These are phyloP conservation scores for Coemansia brasiliensis DNA, from an alignment of 192 early-diverging fungal genomes.

Conservation along the genomic window DNA sequence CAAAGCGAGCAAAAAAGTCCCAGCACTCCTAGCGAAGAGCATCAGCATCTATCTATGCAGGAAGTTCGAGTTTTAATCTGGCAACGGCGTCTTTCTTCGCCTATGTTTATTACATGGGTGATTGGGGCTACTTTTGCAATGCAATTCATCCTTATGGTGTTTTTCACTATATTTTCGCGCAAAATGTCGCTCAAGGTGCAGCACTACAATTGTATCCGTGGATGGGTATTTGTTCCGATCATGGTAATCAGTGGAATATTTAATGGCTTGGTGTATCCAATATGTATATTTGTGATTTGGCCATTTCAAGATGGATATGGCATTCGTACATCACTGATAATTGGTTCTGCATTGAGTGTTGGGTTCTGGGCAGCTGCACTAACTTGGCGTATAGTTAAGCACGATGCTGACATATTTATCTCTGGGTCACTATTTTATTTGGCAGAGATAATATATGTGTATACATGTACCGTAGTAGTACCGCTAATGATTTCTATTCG, in stretches of 20 bases:
- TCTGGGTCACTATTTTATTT: slow-evolving; percentile 17
- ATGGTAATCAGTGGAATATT: background rate
- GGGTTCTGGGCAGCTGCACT: slow-evolving; percentile 13
- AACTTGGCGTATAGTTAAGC: slow-evolving; percentile 8
- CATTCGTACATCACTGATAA: slow-evolving; percentile 19
- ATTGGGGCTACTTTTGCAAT: background rate
- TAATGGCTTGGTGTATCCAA: background rate
- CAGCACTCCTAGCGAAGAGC: background rate
- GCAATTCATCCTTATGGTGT: background rate
- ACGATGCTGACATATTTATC: background rate
- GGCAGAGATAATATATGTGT: slow-evolving; percentile 14
- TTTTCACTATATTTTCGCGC: slow-evolving; percentile 20
- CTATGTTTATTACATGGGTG: slow-evolving; percentile 8
- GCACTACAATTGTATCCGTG: slow-evolving; percentile 21
- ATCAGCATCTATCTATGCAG: background rate
- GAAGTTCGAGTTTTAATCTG: background rate
- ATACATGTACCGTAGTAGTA: slow-evolving; percentile 14
- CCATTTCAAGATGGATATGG: slow-evolving; percentile 24
- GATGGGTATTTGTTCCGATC: slow-evolving; percentile 14
- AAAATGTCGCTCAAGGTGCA: slow-evolving; percentile 16
- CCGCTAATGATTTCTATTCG: slow-evolving; percentile 14
- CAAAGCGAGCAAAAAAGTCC: background rate
- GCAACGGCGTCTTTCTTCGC: slow-evolving; percentile 12
- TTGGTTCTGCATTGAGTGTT: slow-evolving; percentile 8
- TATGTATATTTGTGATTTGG: slow-evolving; percentile 12